Base-by-base conservation (phyloP, 176 grass and related monocot genomes). In the Panicum miliaceum region DNA sequence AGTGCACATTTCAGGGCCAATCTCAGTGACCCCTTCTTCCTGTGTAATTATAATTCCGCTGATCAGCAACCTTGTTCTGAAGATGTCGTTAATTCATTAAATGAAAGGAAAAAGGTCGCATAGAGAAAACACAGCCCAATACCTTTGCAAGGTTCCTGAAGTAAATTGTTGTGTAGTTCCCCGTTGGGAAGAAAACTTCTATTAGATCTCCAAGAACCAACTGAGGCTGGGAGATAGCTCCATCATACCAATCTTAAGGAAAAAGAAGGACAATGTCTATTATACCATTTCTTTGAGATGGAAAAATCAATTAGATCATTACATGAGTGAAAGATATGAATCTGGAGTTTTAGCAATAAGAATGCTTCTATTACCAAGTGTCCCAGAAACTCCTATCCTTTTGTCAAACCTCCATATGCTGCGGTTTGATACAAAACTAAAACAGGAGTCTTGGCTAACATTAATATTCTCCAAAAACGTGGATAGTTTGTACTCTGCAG, bases 401-500 rank as follows among this genome's bases (percentile, higher is more conserved):
- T 94, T 99, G 68, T 99, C 91, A 67, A 94, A 96, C 88, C 88
- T 94, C 93, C 96, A 96, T 75, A 99, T 69, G 57, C 90, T 96
- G 68, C 85, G 88, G 67, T 96, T 96, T 22, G 88, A 85, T 56
- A 96, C 16, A 73, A 99, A 99, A 51, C 86, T 75, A 51, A 96
- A 99, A 76, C 88, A 92, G 7, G 93, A 96, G 67, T 84, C 71
- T 1, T 50, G 87, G 65, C 25, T 90, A 40, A 92, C 61, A 67
- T 92, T 86, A 64, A 90, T 92, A 87, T 96, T 94, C 37, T 92
- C 96, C 57, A 94, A 86, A 86, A 99, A 96, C 70, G 91, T 94
- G 34, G 93, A 88, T 84, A 96, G 52, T 81, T 85, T 92, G 77
- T 99, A 99, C 66, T 89, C 86, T 76, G 69, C 77, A 43, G 86